phyloP scores from a whole-genome alignment of 2,329 filamentous ascomycete species.

The Colletotrichum plurivorum region DNA sequence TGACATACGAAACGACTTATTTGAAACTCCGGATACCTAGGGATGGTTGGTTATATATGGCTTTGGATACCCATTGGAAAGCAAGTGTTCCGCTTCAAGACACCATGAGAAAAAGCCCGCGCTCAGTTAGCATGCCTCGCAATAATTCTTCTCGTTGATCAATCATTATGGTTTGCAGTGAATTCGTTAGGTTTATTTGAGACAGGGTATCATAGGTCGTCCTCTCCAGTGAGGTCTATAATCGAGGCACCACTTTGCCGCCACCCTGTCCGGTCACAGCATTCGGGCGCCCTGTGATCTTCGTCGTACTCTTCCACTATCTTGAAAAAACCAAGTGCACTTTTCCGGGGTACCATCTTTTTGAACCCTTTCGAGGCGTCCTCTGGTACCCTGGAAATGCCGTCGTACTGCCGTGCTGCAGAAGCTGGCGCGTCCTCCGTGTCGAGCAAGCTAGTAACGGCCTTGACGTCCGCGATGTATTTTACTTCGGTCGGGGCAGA shows the following conservation, averaged over 20 bases:
- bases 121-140: neutral
- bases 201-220: conserved; percentile 1
- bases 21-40: neutral
- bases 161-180: neutral
- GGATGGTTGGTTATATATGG: neutral
- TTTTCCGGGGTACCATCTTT: conserved; percentile 56
- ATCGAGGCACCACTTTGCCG: conserved; percentile 32
- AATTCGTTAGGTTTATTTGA: neutral
- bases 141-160: conserved; percentile 6
- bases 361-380: conserved; percentile 32
- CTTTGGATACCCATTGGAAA: conserved; percentile 30
- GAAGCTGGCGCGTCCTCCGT: neutral
- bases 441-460: no score
- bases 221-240: conserved; percentile 40
- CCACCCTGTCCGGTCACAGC: conserved; percentile 1
- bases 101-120: neutral
- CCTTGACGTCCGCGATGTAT: no score
- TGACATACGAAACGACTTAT: conserved; percentile 29
- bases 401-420: neutral
- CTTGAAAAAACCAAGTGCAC: conserved; percentile 56
- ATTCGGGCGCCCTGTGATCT: conserved; percentile 37
- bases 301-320: conserved; percentile 51
- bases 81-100: neutral
- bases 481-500: no score
- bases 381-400: neutral